Evolutionary conservation across 1,284 basidiomycete species (phyloP).

Genomic region (Cryptococcus jaspeensis): DNA sequence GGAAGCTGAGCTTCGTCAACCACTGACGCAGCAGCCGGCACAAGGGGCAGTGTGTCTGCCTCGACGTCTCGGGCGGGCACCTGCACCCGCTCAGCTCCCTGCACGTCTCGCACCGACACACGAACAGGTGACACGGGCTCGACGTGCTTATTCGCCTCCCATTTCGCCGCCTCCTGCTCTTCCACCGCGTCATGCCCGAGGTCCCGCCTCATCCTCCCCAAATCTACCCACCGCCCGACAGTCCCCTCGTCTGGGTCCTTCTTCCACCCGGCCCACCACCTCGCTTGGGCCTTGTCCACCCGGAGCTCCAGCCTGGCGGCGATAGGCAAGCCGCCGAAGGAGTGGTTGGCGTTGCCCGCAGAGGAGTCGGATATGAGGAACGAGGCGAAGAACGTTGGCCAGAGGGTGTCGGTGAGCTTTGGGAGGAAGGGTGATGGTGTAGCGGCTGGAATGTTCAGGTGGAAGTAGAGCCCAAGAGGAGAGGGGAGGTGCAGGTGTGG

Average conservation of each 20-base stretch:
- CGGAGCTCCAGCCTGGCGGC: slow-evolving; percentile 5
- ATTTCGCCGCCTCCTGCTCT: too few relatives aligned
- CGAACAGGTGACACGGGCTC: too few relatives aligned
- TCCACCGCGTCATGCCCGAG: too few relatives aligned
- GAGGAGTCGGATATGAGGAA: neutral
- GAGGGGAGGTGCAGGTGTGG: slow-evolving; percentile 12
- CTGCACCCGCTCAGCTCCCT: too few relatives aligned
- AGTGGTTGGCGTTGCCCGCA: neutral
- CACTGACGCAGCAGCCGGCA: too few relatives aligned
- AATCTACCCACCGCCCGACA: slow-evolving; percentile 8
- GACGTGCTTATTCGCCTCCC: too few relatives aligned
- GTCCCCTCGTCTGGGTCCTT: slow-evolving; percentile 5
- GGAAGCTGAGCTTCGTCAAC: too few relatives aligned
- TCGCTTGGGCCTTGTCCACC: slow-evolving; percentile 2
- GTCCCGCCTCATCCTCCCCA: neutral
- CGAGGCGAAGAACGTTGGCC: slow-evolving; percentile 9
- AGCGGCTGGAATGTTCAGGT: slow-evolving; percentile 4
- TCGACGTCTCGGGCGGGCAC: too few relatives aligned
- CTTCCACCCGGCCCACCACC: slow-evolving; percentile 12
- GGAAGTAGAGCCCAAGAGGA: slow-evolving; percentile 8
- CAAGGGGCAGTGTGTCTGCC: too few relatives aligned
- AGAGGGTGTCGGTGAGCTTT: slow-evolving; percentile 6
- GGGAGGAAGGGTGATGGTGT: neutral
- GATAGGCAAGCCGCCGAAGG: slow-evolving; percentile 5
- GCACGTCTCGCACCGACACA: too few relatives aligned